Evolutionary conservation across 2,329 filamentous ascomycete genomes (phyloP), one percentile per base, ranked within the genome.

Genomic region (Macrophomina tecta): DNA sequence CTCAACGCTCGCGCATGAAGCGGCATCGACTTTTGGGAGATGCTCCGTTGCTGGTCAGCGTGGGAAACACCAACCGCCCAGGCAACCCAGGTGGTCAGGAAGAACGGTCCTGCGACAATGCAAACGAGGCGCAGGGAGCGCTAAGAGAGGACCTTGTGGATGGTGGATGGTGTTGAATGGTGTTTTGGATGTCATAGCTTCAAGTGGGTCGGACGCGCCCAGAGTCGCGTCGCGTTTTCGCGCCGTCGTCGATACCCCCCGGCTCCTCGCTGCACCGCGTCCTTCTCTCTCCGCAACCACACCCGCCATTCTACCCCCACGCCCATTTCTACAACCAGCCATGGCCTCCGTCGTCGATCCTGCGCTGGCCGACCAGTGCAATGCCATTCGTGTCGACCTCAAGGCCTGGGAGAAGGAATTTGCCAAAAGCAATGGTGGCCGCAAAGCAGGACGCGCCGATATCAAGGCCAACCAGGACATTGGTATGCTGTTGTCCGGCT

Each of bases 331-430:
- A 48, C 62, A 28, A 45, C n/a, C 30, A 23, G 14, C 45, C 40
- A 56, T 49, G 51, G 45, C 55, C 32, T 32, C 45, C 52, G 16
- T 23, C 32, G 14, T 34, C 2, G 51, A 7, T 12, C 30, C 46
- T 3, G 65, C 55, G 14, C 32, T 53, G 9, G 11, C 42, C n/a
- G 34, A 49, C 38, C 65, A 52, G 12, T 65, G 64, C 63, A 55
- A 23, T 9, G 51, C 67, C 30, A 80, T 93, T n/a, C 86, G 90
- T n/a, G 79, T 82, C 45, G 88, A 91, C 69, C 80, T 94, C 56
- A 94, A 94, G 78, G 77, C 78, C 70, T 95, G 91, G 89, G 92
- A 95, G 75, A 87, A 82, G 69, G 81, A 85, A 6, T 94, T 91
- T 82, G 85, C 86, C 5, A 80, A 81, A 30, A 76, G 82, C 16